These are phyloP conservation scores for Adansonia digitata DNA, from an alignment of 345 rosid genomes.

Conservation along the genomic window DNA sequence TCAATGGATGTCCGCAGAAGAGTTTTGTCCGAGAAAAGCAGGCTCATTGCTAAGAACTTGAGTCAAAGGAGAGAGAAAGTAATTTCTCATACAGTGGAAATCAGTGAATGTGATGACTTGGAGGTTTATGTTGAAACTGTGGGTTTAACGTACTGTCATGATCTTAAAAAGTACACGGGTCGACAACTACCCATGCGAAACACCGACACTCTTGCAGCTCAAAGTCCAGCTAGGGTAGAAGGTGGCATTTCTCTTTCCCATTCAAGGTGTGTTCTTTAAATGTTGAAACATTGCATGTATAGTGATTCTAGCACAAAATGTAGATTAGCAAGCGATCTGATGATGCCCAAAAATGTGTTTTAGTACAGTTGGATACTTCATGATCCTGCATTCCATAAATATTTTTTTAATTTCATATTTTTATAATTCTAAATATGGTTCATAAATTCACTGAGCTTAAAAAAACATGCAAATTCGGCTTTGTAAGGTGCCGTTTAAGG, in stretches of 20 bases:
- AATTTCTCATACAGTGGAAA: constrained; percentile 75
- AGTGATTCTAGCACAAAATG: constrained; percentile 23
- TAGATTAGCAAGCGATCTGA: constrained; percentile 23
- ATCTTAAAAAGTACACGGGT: constrained; percentile 69
- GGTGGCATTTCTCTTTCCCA: constrained; percentile 9
- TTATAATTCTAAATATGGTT: constrained; percentile 16
- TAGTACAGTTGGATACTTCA: constrained; percentile 17
- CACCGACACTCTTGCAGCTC: constrained; percentile 31
- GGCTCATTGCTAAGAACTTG: constrained; percentile 70
- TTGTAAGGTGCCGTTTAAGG: background rate
- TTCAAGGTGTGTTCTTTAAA: constrained; percentile 11
- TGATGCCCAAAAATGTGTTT: constrained; percentile 17
- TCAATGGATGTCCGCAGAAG: constrained; percentile 70
- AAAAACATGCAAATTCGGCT: background rate
- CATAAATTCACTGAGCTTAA: constrained; percentile 6
- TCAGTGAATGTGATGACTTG: constrained; percentile 84
- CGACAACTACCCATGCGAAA: too few species aligned
- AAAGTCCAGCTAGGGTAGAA: constrained; percentile 8
- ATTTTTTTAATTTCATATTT: constrained; percentile 5
- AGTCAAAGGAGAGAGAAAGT: constrained; percentile 41
- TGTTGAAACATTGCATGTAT: constrained; percentile 25
- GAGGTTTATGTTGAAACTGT: constrained; percentile 86
- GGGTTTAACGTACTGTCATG: constrained; percentile 78
- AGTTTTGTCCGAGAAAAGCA: constrained; percentile 67
- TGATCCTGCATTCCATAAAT: constrained; percentile 20